Evolutionary conservation across 2,329 filamentous ascomycete genomes (phyloP).

Genomic region (Conoideocrella luteorostrata): DNA sequence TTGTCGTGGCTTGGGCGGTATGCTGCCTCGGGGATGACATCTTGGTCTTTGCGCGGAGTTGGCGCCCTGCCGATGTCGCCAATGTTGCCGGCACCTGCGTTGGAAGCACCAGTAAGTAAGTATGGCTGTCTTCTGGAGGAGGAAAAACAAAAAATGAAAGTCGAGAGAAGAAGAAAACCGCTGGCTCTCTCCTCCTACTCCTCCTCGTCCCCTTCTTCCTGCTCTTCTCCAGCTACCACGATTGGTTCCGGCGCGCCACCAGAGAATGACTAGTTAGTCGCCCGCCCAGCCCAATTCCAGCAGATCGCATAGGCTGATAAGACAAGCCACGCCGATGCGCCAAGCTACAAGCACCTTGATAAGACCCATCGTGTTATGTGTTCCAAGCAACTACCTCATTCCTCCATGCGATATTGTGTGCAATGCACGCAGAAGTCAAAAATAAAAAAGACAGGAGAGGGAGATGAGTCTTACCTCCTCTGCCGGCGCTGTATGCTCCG

Average conservation of each 20-base stretch:
- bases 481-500: slow-evolving; percentile 52
- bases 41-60: slow-evolving; percentile 40
- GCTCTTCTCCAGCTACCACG: too few species aligned
- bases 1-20: slow-evolving; percentile 41
- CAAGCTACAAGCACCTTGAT: neutral
- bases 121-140: neutral
- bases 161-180: too few species aligned
- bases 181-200: too few species aligned
- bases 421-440: too few species aligned
- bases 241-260: too few species aligned
- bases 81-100: slow-evolving; percentile 52
- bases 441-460: neutral
- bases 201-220: too few species aligned
- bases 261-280: neutral
- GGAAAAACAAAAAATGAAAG: neutral
- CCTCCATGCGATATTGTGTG: too few species aligned
- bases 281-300: neutral
- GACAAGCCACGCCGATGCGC: neutral
- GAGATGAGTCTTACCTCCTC: slow-evolving; percentile 42
- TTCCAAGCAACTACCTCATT: too few species aligned
- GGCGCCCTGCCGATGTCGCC: slow-evolving; percentile 38
- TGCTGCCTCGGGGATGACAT: slow-evolving; percentile 47
- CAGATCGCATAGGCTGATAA: neutral
- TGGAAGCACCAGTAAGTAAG: neutral
- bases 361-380: too few species aligned